Conservation (phyloP, 441 rosid genomes). For the Syzygium syzygioides region DNA sequence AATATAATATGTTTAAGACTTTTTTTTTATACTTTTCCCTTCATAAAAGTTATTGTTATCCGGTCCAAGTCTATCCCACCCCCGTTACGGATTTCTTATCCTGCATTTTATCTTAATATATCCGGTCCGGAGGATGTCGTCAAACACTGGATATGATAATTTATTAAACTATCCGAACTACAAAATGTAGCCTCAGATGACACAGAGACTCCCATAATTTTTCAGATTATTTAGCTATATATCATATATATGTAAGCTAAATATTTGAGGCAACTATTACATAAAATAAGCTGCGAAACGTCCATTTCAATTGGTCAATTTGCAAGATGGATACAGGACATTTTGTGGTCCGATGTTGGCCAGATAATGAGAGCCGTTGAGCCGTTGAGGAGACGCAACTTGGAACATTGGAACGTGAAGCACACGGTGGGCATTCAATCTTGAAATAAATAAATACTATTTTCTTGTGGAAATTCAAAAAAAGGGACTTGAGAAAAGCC, state of each 20-base stretch:
- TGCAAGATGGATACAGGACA: not conserved
- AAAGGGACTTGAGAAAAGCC: not conserved
- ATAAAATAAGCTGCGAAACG: not conserved
- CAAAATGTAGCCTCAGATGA: not conserved
- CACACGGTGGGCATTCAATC: not conserved
- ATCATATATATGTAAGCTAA: too few relatives aligned
- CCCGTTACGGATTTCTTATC: too few relatives aligned
- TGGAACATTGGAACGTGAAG: not conserved
- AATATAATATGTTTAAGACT: too few relatives aligned
- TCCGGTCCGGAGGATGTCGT: too few relatives aligned
- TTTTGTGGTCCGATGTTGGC: not conserved
- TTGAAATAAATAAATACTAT: not conserved
- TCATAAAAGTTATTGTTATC: too few relatives aligned
- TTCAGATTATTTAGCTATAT: too few relatives aligned
- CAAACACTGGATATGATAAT: not conserved
- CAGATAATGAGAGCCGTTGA: not conserved
- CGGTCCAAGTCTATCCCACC: too few relatives aligned
- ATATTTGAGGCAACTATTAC: too few relatives aligned
- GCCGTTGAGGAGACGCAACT: not conserved
- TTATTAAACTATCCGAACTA: not conserved
- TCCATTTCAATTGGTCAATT: not conserved
- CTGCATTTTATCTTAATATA: too few relatives aligned
- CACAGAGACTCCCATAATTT: not conserved
- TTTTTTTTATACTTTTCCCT: too few relatives aligned
- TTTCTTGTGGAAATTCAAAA: not conserved